phyloP scores from a whole-genome alignment of 176 grass and related monocot species.

The Luzula sylvatica region DNA sequence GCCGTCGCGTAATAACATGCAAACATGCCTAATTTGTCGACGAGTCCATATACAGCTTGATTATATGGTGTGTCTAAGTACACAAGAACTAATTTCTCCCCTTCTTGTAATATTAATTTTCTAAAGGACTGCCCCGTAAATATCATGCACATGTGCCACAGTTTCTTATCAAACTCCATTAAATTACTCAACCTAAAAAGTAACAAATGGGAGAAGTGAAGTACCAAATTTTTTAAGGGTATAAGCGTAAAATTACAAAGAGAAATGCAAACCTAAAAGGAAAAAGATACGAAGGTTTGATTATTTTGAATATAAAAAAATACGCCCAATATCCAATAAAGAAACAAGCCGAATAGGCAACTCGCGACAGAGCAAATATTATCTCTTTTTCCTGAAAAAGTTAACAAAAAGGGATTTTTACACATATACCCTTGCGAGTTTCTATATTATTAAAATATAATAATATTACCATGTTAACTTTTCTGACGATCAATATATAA shows the following conservation, averaged over 20 bases:
- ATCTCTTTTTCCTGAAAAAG: conserved; percentile 76
- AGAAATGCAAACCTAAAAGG: conserved; percentile 55
- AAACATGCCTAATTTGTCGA: conserved; percentile 86
- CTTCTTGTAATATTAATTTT: conserved; percentile 94
- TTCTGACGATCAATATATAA: conserved; percentile 55
- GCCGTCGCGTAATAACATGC: not conserved
- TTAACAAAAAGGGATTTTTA: conserved; percentile 10
- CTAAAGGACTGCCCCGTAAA: conserved; percentile 89
- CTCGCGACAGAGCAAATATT: conserved; percentile 82
- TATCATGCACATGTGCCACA: conserved; percentile 92
- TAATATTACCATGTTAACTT: conserved; percentile 51
- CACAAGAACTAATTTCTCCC: conserved; percentile 90
- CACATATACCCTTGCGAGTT: not conserved
- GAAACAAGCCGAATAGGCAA: conserved; percentile 53
- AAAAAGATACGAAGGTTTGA: conserved; percentile 41
- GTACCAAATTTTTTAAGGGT: conserved; percentile 8
- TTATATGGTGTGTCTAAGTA: conserved; percentile 89
- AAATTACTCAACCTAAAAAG: conserved; percentile 55
- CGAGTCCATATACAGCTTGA: conserved; percentile 87
- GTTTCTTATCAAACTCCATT: conserved; percentile 70
- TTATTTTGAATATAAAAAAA: conserved; percentile 50
- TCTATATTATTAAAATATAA: not conserved
- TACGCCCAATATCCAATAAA: conserved; percentile 81
- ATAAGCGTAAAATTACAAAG: conserved; percentile 5
- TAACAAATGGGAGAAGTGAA: conserved; percentile 16